Percentiles rank a stretch among this genome's conserved stretches.
These are phyloP conservation scores for Rubia yunnanensis DNA, from an alignment of 257 asterid genomes.

Conservation along the genomic window DNA sequence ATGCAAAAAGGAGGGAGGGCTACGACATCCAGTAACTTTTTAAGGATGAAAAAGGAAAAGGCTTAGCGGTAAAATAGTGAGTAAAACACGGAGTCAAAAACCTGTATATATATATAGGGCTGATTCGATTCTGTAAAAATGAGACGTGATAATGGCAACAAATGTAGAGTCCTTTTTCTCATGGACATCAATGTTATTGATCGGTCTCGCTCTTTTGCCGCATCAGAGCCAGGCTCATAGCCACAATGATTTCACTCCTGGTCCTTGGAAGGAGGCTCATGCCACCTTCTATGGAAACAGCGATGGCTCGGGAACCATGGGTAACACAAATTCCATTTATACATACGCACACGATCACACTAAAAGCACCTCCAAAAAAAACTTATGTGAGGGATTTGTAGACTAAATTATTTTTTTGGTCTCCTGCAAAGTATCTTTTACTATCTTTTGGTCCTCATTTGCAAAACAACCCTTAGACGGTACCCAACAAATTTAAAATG, in stretches of 20 bases:
- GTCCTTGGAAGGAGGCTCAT: slow-evolving; percentile 34
- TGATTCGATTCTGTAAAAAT: background rate
- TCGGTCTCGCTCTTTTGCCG: slow-evolving; percentile 17
- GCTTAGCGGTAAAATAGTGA: background rate
- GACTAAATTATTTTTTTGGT: too few relatives aligned
- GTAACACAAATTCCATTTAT: slow-evolving; percentile 11
- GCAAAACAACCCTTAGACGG: too few relatives aligned
- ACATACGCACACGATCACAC: too few relatives aligned
- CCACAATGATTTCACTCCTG: background rate
- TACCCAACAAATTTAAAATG: too few relatives aligned
- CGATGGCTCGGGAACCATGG: slow-evolving; percentile 39
- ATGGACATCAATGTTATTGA: background rate
- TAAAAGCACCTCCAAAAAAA: too few relatives aligned
- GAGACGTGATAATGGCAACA: background rate
- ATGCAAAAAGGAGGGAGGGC: too few relatives aligned
- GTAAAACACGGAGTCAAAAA: background rate
- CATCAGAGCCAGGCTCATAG: background rate
- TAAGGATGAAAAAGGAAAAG: background rate
- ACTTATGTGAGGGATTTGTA: too few relatives aligned
- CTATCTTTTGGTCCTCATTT: too few relatives aligned
- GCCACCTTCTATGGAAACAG: slow-evolving; percentile 43
- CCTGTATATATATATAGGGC: background rate
- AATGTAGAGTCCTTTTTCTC: background rate
- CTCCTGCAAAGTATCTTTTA: too few relatives aligned
- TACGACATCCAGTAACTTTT: background rate